Evolutionary conservation across 1,284 basidiomycete genomes (phyloP), one percentile per base, ranked within the genome.

Genomic region (Cerioporus squamosus): DNA sequence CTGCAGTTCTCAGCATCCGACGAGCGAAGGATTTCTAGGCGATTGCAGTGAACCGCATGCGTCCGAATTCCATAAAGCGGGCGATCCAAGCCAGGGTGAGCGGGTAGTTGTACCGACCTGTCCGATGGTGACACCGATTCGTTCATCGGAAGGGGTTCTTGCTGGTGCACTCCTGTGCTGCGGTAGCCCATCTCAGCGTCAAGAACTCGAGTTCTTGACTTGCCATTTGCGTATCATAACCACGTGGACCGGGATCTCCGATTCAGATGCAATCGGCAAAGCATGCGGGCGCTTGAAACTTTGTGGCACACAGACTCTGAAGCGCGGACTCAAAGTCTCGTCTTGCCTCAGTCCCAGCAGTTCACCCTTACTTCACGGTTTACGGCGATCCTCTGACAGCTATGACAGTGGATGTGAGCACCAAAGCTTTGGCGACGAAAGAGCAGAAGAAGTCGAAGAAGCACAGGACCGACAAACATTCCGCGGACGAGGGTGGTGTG

Each of bases 181-280:
- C 29, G 29, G 29, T 29, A 29, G 29, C 7, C 29, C 29, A 10
- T 7, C 29, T 29, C 29, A 1, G 29, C 7, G 29, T 29, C 84
- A 38, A 84, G n/a, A n/a, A n/a, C n/a, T n/a, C n/a, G n/a, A n/a
- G n/a, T n/a, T n/a, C n/a, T 81, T 0, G 77, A 80, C 5, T 77
- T 73, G 0, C 78, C 79, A 39, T 74, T 81, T n/a, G 82, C 79
- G 59, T 81, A 81, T 63, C 81, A 78, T 0, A 83, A 66, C 0
- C 78, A 76, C 17, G 84, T 72, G 0, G 81, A 78, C 51, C 81
- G 82, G 0, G 82, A 72, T 29, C 29, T 29, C 29, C 7, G 29
- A 29, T 29, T 29, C 29, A 29, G 29, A 29, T 29, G 29, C 29
- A 10, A 10, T n/a, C n/a, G n/a, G n/a, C 14, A 70, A 70, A 0